Percentiles rank a stretch among this genome's conserved stretches.
Evolutionary conservation across 768 basidiomycete species (phyloP).

Genomic region (Tylopilus subfusipes): DNA sequence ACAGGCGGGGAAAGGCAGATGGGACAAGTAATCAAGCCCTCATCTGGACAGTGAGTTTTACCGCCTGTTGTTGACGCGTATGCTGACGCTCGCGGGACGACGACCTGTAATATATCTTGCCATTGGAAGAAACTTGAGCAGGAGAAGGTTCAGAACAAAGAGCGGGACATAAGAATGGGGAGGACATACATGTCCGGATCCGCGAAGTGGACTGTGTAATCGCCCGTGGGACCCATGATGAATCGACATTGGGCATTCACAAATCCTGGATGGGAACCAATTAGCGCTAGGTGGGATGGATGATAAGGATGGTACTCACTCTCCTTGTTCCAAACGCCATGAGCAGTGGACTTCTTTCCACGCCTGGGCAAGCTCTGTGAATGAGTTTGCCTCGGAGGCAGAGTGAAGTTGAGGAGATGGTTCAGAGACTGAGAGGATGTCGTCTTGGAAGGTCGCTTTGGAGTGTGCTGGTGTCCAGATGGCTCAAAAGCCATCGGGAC

Average conservation of each 20-base stretch:
- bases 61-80: constrained; percentile 59
- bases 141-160: not conserved
- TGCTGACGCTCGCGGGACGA: constrained; percentile 81
- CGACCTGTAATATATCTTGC: constrained; percentile 92
- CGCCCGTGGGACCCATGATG: constrained; percentile 88
- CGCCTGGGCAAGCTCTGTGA: constrained; percentile 64
- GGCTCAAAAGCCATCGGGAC: constrained; percentile 25
- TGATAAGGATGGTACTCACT: constrained; percentile 52
- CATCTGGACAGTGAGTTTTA: constrained; percentile 43
- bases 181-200: constrained; percentile 90
- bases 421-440: constrained; percentile 62
- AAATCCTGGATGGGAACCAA: constrained; percentile 58
- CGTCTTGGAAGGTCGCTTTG: constrained; percentile 68
- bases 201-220: constrained; percentile 92
- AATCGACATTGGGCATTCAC: constrained; percentile 97
- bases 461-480: constrained; percentile 35
- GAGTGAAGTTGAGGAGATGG: constrained; percentile 90
- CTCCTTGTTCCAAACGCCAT: constrained; percentile 85
- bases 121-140: constrained; percentile 82
- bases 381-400: constrained; percentile 80
- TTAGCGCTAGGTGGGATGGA: constrained; percentile 13
- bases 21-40: constrained; percentile 77
- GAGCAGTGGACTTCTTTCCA: constrained; percentile 63
- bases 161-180: not conserved
- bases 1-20: constrained; percentile 92